A percentile compares a stretch with the other conserved stretches of the same genome.
phyloP scores from a whole-genome alignment of 805 yeast species.

The Saccharomycopsis malanga region DNA sequence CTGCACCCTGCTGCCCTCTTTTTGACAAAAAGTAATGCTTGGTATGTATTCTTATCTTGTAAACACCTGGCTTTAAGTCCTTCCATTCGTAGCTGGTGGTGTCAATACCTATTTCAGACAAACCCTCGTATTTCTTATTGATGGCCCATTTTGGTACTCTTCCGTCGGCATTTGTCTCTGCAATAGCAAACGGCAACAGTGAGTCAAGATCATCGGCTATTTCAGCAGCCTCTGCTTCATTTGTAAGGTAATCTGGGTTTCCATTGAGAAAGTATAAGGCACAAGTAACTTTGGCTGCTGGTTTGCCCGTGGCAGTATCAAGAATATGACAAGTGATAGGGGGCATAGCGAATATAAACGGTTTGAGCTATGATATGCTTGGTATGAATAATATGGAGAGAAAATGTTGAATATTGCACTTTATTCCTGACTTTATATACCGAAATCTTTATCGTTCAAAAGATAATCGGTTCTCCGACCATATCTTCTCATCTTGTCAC shows the following conservation, averaged over 20 bases:
- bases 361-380: not conserved
- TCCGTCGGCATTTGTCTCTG: conserved; percentile 75
- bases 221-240: not conserved
- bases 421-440: not conserved
- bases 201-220: conserved; percentile 23
- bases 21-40: conserved; percentile 49
- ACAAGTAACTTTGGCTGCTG: conserved; percentile 73
- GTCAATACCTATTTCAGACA: conserved; percentile 2
- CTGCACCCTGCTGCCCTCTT: conserved; percentile 24
- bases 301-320: conserved; percentile 77
- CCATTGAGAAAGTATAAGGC: conserved; percentile 37
- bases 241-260: conserved; percentile 18
- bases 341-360: conserved; percentile 19
- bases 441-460: not conserved
- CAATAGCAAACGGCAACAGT: conserved; percentile 52
- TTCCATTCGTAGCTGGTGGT: conserved; percentile 34
- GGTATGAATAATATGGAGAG: not conserved
- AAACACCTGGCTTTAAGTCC: conserved; percentile 50
- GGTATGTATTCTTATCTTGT: conserved; percentile 72
- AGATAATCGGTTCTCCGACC: too few species aligned
- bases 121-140: conserved; percentile 24
- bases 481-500: too few species aligned
- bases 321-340: conserved; percentile 87
- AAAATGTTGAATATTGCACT: not conserved
- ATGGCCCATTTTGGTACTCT: conserved; percentile 63